Evolutionary conservation across 23 red algal species (phyloP), one percentile per base, ranked within the genome.

Genomic region (Gracilaria vermiculophylla): DNA sequence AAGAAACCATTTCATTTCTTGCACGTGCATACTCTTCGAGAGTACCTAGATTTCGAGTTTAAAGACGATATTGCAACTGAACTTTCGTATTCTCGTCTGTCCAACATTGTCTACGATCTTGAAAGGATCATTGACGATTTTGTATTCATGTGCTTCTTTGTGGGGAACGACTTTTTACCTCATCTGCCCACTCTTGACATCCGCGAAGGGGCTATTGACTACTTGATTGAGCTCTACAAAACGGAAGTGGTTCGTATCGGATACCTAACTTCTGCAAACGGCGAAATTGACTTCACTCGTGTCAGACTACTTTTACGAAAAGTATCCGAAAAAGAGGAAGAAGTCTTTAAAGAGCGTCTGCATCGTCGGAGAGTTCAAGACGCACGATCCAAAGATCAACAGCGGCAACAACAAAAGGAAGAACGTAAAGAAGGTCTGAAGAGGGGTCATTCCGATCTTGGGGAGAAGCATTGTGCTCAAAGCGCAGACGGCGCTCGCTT

Each of bases 121-220:
- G 97, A 99, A 70, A 55, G 92, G 36, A 91, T 94, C 14, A 48
- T 99, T 24, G 97, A 99, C 62, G 97, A 99, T 50, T 96, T 99
- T 40, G 93, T 99, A 7, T 95, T 99, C 70, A 65, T 99, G 85
- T 99, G 93, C 69, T 99, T 99, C 64, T 96, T 99, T 81, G 97
- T 99, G 3, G 97, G 97, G 55, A 99, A 99, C 53, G 97, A 99
- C 58, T 99, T 99, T 55, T 56, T 99, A 40, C 97, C 97, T 16
- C 97, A 99, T 62, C 69, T 99, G 42, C 97, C 97, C 0, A 80
- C 93, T 20, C 78, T 99, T 41, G 92, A 99, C 53, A 99, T 99
- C 80, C 93, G 97, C 37, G 97, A 99, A 36, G 97, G 97, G 21
- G 97, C 93, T 0, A 86, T 99, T 66, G 94, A 99, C 69, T 92